Conservation (phyloP, 148 eudicot species). For the Chenopodium suecicum region DNA sequence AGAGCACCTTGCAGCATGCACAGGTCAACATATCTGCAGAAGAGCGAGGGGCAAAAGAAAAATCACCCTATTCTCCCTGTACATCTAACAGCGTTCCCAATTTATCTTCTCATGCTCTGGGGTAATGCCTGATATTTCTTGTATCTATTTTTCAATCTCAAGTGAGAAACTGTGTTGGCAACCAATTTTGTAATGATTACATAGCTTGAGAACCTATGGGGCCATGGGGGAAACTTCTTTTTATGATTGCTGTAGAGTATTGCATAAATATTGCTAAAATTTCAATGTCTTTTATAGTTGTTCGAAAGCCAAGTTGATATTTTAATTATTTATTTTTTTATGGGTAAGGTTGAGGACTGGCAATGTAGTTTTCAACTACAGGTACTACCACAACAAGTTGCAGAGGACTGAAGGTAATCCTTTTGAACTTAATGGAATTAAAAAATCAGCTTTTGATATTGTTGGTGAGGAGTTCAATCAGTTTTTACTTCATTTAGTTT, state of each 20-base stretch:
- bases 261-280: background rate
- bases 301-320: background rate
- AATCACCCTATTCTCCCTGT: slow-evolving; percentile 57
- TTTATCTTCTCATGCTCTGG: slow-evolving; percentile 50
- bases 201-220: background rate
- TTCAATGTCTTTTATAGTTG: background rate
- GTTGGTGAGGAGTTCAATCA: background rate
- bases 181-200: background rate
- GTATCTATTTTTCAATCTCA: background rate
- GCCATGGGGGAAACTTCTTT: background rate
- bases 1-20: slow-evolving; percentile 57
- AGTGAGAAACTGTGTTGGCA: background rate
- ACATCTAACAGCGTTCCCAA: slow-evolving; percentile 52
- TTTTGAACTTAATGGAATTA: background rate
- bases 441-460: background rate
- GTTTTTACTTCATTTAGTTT: background rate
- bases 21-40: slow-evolving; percentile 70
- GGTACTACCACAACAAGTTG: slow-evolving; percentile 67
- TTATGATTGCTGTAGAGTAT: background rate
- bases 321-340: slow-evolving; percentile 7
- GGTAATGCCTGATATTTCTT: slow-evolving; percentile 35
- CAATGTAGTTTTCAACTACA: slow-evolving; percentile 90
- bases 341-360: slow-evolving; percentile 83
- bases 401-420: slow-evolving; percentile 83
- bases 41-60: slow-evolving; percentile 72